Evolutionary conservation across 2,329 filamentous ascomycete genomes (phyloP).

Genomic region (Botrytis squamosa): DNA sequence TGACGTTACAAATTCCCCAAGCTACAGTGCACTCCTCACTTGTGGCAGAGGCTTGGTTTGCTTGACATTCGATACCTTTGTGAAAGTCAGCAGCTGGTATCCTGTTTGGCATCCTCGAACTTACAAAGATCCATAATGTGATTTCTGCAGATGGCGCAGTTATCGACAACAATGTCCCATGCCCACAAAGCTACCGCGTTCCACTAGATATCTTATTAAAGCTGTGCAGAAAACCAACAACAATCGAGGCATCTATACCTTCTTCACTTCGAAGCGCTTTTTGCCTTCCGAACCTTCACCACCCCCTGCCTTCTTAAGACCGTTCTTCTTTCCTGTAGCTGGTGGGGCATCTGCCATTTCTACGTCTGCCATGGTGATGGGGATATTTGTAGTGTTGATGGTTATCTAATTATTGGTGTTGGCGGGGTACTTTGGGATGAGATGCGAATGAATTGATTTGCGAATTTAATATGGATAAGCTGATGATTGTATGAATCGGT

Average conservation of each 20-base stretch:
- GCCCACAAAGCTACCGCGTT: slow-evolving; percentile 98
- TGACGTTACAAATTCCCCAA: slow-evolving; percentile 98
- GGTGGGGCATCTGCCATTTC: slow-evolving; percentile 88
- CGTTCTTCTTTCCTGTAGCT: slow-evolving; percentile 53
- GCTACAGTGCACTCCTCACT: slow-evolving; percentile 98
- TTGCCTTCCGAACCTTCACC: slow-evolving; percentile 65
- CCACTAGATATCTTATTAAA: slow-evolving; percentile 61
- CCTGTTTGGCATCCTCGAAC: slow-evolving; percentile 36
- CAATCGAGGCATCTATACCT: slow-evolving; percentile 56
- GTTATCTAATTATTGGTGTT: slow-evolving; percentile 13
- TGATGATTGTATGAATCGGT: background rate
- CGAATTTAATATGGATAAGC: background rate
- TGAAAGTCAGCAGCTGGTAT: slow-evolving; percentile 23
- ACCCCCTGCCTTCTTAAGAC: slow-evolving; percentile 48
- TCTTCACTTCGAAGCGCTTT: slow-evolving; percentile 98
- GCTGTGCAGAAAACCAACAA: background rate
- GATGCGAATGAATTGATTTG: slow-evolving; percentile 10
- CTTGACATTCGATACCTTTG: slow-evolving; percentile 92
- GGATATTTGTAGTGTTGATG: slow-evolving; percentile 7
- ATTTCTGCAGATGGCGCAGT: slow-evolving; percentile 98
- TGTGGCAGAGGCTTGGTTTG: slow-evolving; percentile 94
- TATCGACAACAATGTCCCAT: slow-evolving; percentile 99
- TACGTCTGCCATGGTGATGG: slow-evolving; percentile 77
- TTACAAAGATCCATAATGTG: slow-evolving; percentile 99
- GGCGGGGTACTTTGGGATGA: slow-evolving; percentile 28